Conservation (phyloP, 805 yeast species). For the Candida adriatica region DNA sequence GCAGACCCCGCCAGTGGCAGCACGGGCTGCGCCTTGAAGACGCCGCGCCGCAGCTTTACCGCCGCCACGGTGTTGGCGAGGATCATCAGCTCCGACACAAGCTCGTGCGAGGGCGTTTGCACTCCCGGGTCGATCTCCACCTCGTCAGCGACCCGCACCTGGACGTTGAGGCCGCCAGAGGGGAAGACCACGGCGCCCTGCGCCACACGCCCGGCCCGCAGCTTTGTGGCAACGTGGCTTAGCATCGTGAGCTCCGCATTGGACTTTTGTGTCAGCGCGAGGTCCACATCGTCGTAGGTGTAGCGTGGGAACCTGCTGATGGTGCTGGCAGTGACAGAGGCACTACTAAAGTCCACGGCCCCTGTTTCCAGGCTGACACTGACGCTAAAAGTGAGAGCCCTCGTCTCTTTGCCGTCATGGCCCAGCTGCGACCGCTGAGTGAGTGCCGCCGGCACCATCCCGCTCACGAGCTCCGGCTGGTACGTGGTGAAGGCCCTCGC, state of each 20-base stretch:
- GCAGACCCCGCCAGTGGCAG: constrained; percentile 23
- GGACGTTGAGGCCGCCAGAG: constrained; percentile 23
- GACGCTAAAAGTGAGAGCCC: constrained; percentile 42
- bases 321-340: constrained; percentile 33
- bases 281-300: constrained; percentile 61
- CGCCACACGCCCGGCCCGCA: constrained; percentile 27
- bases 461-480: constrained; percentile 55
- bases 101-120: constrained; percentile 42
- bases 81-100: constrained; percentile 85
- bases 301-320: constrained; percentile 42
- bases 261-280: constrained; percentile 27
- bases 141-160: constrained; percentile 14
- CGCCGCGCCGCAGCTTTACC: constrained; percentile 35
- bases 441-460: constrained; percentile 64
- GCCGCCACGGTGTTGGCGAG: constrained; percentile 64
- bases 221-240: constrained; percentile 24
- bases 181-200: constrained; percentile 36
- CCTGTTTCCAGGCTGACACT: constrained; percentile 23
- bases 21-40: constrained; percentile 32
- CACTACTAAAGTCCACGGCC: constrained; percentile 18
- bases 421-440: constrained; percentile 49
- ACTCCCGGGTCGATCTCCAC: constrained; percentile 16
- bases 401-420: constrained; percentile 30
- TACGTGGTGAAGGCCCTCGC: constrained; percentile 62
- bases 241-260: constrained; percentile 31